Evolutionary conservation across 208 protist species (phyloP).

Genomic region (Leishmania major): DNA sequence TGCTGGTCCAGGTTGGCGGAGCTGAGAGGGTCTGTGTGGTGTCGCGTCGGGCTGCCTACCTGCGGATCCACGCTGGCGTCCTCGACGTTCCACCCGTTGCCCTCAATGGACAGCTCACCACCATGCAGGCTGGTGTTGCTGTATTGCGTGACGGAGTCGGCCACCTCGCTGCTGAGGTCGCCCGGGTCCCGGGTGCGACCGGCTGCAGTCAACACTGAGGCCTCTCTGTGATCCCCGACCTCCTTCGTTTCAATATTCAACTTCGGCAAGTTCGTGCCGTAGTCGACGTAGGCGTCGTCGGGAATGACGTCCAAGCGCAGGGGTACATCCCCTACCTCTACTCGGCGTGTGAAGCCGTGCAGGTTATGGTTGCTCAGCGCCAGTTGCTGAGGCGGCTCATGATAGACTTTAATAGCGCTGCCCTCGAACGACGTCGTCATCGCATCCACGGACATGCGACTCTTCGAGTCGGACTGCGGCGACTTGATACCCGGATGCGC

Average conservation of each 20-base stretch:
- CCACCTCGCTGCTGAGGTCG: constrained; percentile 27
- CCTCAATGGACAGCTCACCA: constrained; percentile 22
- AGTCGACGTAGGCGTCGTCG: constrained; percentile 25
- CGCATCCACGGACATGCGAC: not conserved
- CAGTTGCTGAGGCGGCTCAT: constrained; percentile 33
- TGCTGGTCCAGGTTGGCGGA: constrained; percentile 52
- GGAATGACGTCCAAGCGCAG: constrained; percentile 48
- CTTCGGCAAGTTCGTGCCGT: not conserved
- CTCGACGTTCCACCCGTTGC: constrained; percentile 40
- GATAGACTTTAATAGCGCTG: not conserved
- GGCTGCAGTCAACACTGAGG: constrained; percentile 21
- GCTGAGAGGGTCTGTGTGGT: constrained; percentile 46
- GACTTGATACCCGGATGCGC: constrained; percentile 4
- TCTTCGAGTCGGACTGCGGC: constrained; percentile 22
- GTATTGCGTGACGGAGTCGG: constrained; percentile 12
- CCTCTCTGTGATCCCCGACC: constrained; percentile 1
- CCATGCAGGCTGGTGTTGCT: constrained; percentile 28
- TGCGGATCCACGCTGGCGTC: constrained; percentile 39
- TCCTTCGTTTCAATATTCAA: constrained; percentile 1
- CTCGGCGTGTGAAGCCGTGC: constrained; percentile 36
- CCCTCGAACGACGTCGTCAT: constrained; percentile 6
- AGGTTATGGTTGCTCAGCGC: constrained; percentile 52
- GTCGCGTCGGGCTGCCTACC: constrained; percentile 25
- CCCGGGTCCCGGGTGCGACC: constrained; percentile 15
- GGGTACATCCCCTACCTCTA: constrained; percentile 38